phyloP scores from a whole-genome alignment of 2,329 filamentous ascomycete genomes.

The Dissoconium aciculare region DNA sequence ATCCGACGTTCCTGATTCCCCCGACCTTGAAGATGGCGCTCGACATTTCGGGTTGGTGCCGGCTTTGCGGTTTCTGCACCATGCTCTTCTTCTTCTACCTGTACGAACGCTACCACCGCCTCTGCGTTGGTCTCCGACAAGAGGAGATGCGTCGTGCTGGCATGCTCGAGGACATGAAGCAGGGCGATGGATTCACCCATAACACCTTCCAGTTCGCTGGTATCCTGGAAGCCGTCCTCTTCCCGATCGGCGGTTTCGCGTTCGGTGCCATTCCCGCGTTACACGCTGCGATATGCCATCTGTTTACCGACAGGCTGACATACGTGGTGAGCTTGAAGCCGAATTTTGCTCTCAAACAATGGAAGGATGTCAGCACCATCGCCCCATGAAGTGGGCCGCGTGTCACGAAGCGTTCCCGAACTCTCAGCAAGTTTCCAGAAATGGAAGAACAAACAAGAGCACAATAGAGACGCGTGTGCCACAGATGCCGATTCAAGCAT shows the following conservation, averaged over 20 bases:
- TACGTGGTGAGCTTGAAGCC: constrained; percentile 61
- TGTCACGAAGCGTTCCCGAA: constrained; percentile 1
- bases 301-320: constrained; percentile 53
- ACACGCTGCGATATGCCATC: constrained; percentile 53
- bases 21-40: constrained; percentile 46
- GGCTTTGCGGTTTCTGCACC: constrained; percentile 46
- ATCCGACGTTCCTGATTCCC: constrained; percentile 37
- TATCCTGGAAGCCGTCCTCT: constrained; percentile 51
- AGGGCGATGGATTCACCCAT: constrained; percentile 16
- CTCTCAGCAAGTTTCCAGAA: no score
- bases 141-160: constrained; percentile 53
- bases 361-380: constrained; percentile 10
- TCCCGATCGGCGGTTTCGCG: constrained; percentile 51
- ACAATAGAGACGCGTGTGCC: no score
- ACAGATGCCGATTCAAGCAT: no score
- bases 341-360: constrained; percentile 10
- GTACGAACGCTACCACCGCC: constrained; percentile 52
- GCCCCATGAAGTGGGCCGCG: no score
- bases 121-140: constrained; percentile 45
- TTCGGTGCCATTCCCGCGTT: constrained; percentile 54
- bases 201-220: constrained; percentile 18
- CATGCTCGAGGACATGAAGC: constrained; percentile 44
- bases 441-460: no score
- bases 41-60: constrained; percentile 43
- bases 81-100: constrained; percentile 49